A percentile compares a stretch with the other conserved stretches of the same genome.
Conservation (phyloP, 2,329 filamentous ascomycete species). For the Bipolaris oryzae region DNA sequence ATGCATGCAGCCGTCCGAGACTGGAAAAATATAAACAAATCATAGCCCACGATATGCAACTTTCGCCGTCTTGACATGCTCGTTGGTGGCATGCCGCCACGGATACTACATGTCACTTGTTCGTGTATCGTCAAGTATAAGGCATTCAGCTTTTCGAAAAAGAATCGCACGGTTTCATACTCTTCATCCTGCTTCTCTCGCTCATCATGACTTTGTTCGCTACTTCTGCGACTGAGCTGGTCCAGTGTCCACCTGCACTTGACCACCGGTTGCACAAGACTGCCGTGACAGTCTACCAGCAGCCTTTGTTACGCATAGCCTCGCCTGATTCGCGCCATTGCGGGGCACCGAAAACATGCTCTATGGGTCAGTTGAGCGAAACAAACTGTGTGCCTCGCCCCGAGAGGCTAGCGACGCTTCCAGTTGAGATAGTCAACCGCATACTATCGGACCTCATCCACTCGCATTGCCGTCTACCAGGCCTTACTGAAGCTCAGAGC, state of each 20-base stretch:
- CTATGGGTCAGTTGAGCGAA: background rate
- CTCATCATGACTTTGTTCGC: conserved; percentile 8
- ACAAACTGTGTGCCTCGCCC: conserved; percentile 1
- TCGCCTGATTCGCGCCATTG: background rate
- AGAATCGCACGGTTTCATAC: background rate
- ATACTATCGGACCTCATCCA: conserved; percentile 38
- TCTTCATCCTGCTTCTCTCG: background rate
- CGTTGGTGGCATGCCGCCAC: conserved; percentile 12
- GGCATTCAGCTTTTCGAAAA: background rate
- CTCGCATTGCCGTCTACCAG: conserved; percentile 38
- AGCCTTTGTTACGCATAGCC: conserved; percentile 7
- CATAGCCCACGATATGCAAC: background rate
- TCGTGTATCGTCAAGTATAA: conserved; percentile 15
- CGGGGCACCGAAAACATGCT: background rate
- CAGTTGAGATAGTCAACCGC: conserved; percentile 36
- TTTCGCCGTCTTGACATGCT: conserved; percentile 24
- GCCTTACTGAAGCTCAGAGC: conserved; percentile 38
- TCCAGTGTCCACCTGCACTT: conserved; percentile 2
- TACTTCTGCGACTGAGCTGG: conserved; percentile 5
- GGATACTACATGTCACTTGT: conserved; percentile 25
- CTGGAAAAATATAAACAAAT: conserved; percentile 6
- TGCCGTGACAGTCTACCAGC: conserved; percentile 6
- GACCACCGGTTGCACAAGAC: background rate
- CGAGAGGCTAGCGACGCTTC: conserved; percentile 33
- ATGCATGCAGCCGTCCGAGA: conserved; percentile 14